A percentile compares a stretch with the other conserved stretches of the same genome.
phyloP scores from a whole-genome alignment of 306 rosid species.

The Gillenia trifoliata region DNA sequence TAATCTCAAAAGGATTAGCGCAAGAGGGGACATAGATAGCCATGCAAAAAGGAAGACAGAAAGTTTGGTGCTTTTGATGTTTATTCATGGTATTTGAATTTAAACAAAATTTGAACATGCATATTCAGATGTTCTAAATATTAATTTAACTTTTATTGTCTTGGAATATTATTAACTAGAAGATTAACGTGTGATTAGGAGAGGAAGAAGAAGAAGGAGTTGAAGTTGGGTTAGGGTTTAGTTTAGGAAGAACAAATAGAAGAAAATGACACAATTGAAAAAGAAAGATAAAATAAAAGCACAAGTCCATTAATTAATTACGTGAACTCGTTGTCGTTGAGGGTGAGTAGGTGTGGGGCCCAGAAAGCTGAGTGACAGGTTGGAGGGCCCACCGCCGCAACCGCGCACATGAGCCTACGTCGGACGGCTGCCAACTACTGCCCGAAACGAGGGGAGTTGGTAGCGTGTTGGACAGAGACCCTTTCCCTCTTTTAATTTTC shows the following conservation, averaged over 20 bases:
- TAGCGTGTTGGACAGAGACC: slow-evolving; percentile 31
- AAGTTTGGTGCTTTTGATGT: neutral
- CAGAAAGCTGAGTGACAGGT: slow-evolving; percentile 14
- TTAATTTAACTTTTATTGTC: neutral
- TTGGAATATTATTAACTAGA: neutral
- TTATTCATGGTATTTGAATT: neutral
- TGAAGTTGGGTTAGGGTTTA: neutral
- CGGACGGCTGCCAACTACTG: slow-evolving; percentile 73
- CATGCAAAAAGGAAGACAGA: neutral
- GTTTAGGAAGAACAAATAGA: neutral
- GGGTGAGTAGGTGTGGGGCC: slow-evolving; percentile 23
- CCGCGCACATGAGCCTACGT: slow-evolving; percentile 61
- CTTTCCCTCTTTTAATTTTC: neutral
- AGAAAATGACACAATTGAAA: neutral
- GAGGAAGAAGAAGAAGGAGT: neutral
- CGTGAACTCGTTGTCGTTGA: neutral
- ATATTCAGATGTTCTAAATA: neutral
- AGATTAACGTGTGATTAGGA: neutral
- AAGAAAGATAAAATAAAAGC: neutral
- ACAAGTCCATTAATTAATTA: neutral
- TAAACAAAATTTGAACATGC: neutral
- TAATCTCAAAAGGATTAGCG: neutral
- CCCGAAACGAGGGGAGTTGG: slow-evolving; percentile 52
- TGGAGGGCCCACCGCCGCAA: slow-evolving; percentile 61
- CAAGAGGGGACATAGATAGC: neutral